Evolutionary conservation across 78 protist genomes (phyloP).

Genomic region (Pelomyxa schiedti): DNA sequence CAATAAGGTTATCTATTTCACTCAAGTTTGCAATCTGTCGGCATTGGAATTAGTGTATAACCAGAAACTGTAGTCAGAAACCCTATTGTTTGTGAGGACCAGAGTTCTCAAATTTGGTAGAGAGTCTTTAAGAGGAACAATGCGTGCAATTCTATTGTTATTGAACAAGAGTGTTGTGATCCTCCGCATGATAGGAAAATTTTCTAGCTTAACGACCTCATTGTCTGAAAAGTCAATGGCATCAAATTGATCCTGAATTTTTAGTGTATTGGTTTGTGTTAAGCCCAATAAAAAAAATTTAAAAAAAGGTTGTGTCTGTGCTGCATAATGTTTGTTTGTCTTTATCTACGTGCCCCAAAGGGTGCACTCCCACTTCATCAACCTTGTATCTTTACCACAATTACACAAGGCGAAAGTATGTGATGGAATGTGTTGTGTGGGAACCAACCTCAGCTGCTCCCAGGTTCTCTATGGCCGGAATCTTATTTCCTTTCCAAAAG

Average conservation of each 20-base stretch:
- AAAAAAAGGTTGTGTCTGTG: neutral
- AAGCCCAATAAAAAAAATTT: neutral
- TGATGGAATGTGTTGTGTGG: no score
- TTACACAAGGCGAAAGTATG: neutral
- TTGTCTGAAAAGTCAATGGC: conserved; percentile 82
- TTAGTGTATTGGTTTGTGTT: no score
- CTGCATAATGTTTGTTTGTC: neutral
- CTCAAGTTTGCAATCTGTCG: neutral
- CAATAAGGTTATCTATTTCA: conserved; percentile 29
- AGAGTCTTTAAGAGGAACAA: conserved; percentile 6
- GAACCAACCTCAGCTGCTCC: conserved; percentile 61
- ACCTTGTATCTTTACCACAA: neutral
- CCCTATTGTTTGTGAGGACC: conserved; percentile 49
- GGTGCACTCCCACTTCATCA: neutral
- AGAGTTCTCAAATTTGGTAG: conserved; percentile 42
- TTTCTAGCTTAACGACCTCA: conserved; percentile 58
- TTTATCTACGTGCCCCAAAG: neutral
- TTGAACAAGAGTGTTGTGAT: conserved; percentile 48
- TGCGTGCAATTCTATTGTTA: conserved; percentile 59
- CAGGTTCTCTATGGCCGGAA: conserved; percentile 71
- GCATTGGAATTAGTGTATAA: neutral
- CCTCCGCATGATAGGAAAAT: conserved; percentile 55
- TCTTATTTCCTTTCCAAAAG: conserved; percentile 55
- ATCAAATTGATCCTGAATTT: conserved; percentile 76
- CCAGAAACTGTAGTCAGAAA: neutral